Evolutionary conservation across 2,329 filamentous ascomycete species (phyloP), one percentile per base, ranked within the genome.

Genomic region (Decorospora gaudefroyi): DNA sequence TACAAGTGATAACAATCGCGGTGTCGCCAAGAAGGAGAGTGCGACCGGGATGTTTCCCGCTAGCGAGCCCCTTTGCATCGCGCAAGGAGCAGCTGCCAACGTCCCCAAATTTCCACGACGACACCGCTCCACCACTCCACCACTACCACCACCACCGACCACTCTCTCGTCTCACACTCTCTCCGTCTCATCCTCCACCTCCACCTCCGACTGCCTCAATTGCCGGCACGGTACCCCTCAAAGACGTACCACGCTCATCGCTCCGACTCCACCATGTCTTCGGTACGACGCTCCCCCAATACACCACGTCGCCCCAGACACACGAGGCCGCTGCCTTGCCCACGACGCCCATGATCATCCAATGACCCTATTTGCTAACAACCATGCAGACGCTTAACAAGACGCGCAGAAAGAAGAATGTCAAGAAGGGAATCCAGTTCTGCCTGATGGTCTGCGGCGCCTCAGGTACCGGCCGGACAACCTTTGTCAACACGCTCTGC

Each of bases 341-440:
- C 50, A 35, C 43, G 45, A 38, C 49, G 34, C 18, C 49, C 32
- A 33, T 49, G 41, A n/a, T 46, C 21, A 46, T 44, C 46, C 42
- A 52, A 53, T 49, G 49, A 39, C 35, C 47, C 42, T 51, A 7
- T 53, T 50, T 49, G 53, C 67, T 70, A 58, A 70, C 59, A 22
- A 29, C 40, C 25, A 32, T 19, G 12, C 46, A 70, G 67, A 66
- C 65, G 49, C 66, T 95, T 76, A 62, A 96, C 77, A 62, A 96
- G 88, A 91, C 96, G 74, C 91, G 93, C 78, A 87, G 90, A 77
- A 99, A 99, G 92, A 99, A 99, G 88, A 97, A 99, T 83, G 92
- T 99, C 79, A 96, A 96, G 88, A 96, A 96, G 84, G 93, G 93
- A 72, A 97, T 99, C 72, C 93, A 99, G 82, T 99, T 99, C 81